Conservation (phyloP, 179 eudicot species). For the Drosera spatulata region DNA sequence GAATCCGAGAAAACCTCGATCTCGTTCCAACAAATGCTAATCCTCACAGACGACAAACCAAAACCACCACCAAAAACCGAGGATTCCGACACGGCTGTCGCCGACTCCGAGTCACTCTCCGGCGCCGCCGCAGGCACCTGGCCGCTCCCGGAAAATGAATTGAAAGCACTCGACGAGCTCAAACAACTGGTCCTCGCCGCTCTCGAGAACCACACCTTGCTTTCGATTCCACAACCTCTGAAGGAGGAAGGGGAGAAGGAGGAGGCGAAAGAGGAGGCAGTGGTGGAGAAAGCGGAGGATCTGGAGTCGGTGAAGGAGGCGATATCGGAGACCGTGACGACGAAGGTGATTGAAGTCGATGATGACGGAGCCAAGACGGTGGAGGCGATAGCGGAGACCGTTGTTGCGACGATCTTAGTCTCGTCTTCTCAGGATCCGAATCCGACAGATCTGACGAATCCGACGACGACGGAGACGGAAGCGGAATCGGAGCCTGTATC, state of each 20-base stretch:
- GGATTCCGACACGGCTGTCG: no score
- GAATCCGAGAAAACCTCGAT: no score
- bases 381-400: slow-evolving; percentile 54
- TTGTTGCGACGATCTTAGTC: slow-evolving; percentile 22
- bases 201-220: slow-evolving; percentile 26
- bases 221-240: not conserved
- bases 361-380: slow-evolving; percentile 48
- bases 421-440: slow-evolving; percentile 1
- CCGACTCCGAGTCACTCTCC: no score
- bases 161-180: slow-evolving; percentile 57
- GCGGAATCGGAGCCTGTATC: slow-evolving; percentile 21
- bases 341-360: slow-evolving; percentile 6
- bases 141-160: slow-evolving; percentile 39
- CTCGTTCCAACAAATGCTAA: no score
- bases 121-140: slow-evolving; percentile 21
- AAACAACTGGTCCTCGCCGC: slow-evolving; percentile 46
- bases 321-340: not conserved
- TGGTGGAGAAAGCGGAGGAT: not conserved
- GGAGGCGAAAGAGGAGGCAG: not conserved
- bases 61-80: no score
- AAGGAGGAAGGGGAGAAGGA: not conserved
- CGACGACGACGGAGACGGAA: slow-evolving; percentile 12
- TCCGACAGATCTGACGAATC: slow-evolving; percentile 10
- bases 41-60: no score
- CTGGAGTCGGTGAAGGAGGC: not conserved